Conservation (phyloP, 2,329 filamentous ascomycete genomes). For the Colletotrichum zoysiae region DNA sequence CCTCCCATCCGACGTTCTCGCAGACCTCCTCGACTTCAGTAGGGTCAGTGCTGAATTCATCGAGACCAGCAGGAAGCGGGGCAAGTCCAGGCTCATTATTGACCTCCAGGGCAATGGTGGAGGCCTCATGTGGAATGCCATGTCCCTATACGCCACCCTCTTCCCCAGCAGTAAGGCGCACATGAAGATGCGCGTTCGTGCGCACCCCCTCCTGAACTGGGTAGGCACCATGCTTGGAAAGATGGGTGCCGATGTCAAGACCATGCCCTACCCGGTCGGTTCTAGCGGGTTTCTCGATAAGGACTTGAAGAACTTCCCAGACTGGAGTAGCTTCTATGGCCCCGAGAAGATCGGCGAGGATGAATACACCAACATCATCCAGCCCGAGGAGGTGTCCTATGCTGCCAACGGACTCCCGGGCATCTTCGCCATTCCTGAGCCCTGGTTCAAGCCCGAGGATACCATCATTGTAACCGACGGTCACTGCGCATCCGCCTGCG, state of each 20-base stretch:
- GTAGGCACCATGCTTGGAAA: conserved; percentile 16
- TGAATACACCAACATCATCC: no score
- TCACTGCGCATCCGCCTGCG: no score
- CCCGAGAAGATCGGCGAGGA: no score
- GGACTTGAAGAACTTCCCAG: not conserved
- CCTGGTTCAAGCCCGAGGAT: no score
- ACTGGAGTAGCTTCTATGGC: no score
- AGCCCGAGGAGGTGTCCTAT: no score
- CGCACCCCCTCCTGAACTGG: conserved; percentile 32
- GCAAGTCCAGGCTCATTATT: conserved; percentile 71
- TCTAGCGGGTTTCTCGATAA: conserved; percentile 42
- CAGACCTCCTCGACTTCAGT: conserved; percentile 23
- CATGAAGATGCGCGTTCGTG: conserved; percentile 39
- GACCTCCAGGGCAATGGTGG: conserved; percentile 74
- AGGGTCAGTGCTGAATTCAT: conserved; percentile 54
- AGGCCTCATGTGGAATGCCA: conserved; percentile 53
- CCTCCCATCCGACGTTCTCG: not conserved
- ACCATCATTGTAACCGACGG: no score
- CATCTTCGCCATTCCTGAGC: no score
- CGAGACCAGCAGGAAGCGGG: conserved; percentile 55
- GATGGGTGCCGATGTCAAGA: not conserved
- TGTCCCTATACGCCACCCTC: conserved; percentile 30
- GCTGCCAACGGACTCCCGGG: no score
- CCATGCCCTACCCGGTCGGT: conserved; percentile 27
- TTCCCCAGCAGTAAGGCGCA: conserved; percentile 28